These are phyloP conservation scores for Tylopilus plumbeoviolaceoides DNA, from an alignment of 768 basidiomycete species.

Conservation along the genomic window DNA sequence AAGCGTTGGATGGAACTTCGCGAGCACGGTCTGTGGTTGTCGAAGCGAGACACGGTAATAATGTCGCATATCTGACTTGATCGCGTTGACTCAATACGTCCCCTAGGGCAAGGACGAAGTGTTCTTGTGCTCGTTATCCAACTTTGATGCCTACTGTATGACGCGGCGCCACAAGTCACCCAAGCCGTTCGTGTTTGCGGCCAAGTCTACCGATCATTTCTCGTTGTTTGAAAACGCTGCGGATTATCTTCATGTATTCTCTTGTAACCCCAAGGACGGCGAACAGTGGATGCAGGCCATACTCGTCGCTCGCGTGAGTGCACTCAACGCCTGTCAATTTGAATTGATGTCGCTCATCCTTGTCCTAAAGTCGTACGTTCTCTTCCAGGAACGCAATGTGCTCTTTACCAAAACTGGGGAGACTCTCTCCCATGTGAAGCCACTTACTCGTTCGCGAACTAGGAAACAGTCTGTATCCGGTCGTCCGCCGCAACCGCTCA, in stretches of 20 bases:
- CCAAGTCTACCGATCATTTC: constrained; percentile 86
- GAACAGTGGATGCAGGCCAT: constrained; percentile 76
- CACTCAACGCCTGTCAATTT: not conserved
- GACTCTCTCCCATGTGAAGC: constrained; percentile 25
- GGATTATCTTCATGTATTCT: constrained; percentile 87
- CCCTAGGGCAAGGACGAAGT: constrained; percentile 78
- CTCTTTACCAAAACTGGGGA: constrained; percentile 34
- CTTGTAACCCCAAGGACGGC: constrained; percentile 70
- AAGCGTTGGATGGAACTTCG: constrained; percentile 88
- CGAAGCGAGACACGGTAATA: constrained; percentile 81
- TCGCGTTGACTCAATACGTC: constrained; percentile 5
- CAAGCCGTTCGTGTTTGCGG: constrained; percentile 77
- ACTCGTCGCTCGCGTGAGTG: constrained; percentile 73
- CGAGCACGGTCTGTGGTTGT: constrained; percentile 81
- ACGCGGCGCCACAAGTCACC: constrained; percentile 78
- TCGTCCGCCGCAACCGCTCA: constrained; percentile 45
- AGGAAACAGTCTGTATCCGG: constrained; percentile 32
- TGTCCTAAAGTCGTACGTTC: constrained; percentile 65
- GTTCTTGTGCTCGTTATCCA: constrained; percentile 78
- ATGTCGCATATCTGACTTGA: not conserved
- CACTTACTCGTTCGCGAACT: constrained; percentile 36
- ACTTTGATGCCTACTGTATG: constrained; percentile 83
- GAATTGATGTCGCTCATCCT: constrained; percentile 5
- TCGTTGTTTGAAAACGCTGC: constrained; percentile 82
- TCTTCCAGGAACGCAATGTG: constrained; percentile 75